Base-by-base conservation (phyloP, 176 grass and related monocot species). In the Musa troglodytarum region DNA sequence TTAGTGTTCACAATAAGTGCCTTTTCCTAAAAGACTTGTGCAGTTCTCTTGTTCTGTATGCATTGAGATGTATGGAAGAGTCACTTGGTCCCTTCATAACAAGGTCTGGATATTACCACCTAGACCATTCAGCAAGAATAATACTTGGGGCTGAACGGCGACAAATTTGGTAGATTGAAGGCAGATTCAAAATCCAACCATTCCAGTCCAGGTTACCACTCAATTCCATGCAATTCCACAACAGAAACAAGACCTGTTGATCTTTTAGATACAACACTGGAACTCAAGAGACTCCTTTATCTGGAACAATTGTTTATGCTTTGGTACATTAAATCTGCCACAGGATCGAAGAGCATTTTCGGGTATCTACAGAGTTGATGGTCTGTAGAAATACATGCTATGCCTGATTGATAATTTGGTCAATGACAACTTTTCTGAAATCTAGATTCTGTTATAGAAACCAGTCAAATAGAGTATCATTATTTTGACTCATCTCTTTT, bases 61-160 rank as follows among this genome's bases (percentile, higher is more conserved):
- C 13, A 53, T 86, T 56, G 76, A 97, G 94, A 76, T 93, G 90
- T 69, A 88, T 93, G 94, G 94, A 97, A 78, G 93, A 90, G 93
- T 93, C 69, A 93, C 93, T 77, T 97, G 90, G 94, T 97, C 90
- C 63, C 88, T 97, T 72, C 94, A 97, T 63, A 91, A 93, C 88
- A 97, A 97, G 80, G 94, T 93, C 28, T 61, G 43, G 8, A 34
- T 12, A 61, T 20, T 54, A 34, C 1, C 13, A 25, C 29, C 56
- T 19, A 49, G 19, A 79, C 11, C 34, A 78, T 53, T 67, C 73
- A 78, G 64, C 78, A 86, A 12, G 89, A 92, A 50, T 74, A 81
- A 63, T 77, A 71, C 29, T 75, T 55, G 83, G 86, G 23, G 1
- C 50, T 65, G 70, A 89, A 74, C 68, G 80, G 83, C 10, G 81